A percentile compares a stretch with the other conserved stretches of the same genome.
Evolutionary conservation across 176 grass and related monocot genomes (phyloP).

Genomic region (Puccinellia tenuiflora): DNA sequence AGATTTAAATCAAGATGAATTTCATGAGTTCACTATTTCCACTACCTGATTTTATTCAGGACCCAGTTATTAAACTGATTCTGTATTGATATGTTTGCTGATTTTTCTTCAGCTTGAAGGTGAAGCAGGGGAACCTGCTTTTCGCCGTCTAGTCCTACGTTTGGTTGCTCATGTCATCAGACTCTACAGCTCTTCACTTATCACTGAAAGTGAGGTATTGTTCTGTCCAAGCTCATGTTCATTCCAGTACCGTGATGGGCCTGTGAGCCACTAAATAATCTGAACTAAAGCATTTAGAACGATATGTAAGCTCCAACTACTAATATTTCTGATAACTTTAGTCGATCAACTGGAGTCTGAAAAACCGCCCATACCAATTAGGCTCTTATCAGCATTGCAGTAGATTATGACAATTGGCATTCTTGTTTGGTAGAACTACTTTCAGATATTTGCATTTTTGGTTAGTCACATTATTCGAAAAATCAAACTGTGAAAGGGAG

Average conservation of each 20-base stretch:
- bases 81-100: slow-evolving; percentile 7
- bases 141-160: slow-evolving; percentile 90
- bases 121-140: slow-evolving; percentile 92
- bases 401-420: not conserved
- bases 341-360: not conserved
- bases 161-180: slow-evolving; percentile 96
- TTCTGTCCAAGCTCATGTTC: slow-evolving; percentile 14
- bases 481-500: not conserved
- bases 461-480: not conserved
- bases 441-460: slow-evolving; percentile 7
- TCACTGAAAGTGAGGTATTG: slow-evolving; percentile 94
- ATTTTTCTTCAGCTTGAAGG: slow-evolving; percentile 74
- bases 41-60: not conserved
- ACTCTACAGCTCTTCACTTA: slow-evolving; percentile 92
- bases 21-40: not conserved
- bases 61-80: slow-evolving; percentile 1
- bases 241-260: not conserved
- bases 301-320: not conserved
- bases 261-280: not conserved
- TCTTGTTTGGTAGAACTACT: not conserved
- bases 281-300: not conserved
- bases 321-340: not conserved
- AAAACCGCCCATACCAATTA: not conserved
- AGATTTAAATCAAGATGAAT: not conserved
- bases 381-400: not conserved